Percentiles rank a stretch among this genome's conserved stretches.
phyloP scores from a whole-genome alignment of 2,329 filamentous ascomycete genomes.

The Ophiostoma pallidulum region DNA sequence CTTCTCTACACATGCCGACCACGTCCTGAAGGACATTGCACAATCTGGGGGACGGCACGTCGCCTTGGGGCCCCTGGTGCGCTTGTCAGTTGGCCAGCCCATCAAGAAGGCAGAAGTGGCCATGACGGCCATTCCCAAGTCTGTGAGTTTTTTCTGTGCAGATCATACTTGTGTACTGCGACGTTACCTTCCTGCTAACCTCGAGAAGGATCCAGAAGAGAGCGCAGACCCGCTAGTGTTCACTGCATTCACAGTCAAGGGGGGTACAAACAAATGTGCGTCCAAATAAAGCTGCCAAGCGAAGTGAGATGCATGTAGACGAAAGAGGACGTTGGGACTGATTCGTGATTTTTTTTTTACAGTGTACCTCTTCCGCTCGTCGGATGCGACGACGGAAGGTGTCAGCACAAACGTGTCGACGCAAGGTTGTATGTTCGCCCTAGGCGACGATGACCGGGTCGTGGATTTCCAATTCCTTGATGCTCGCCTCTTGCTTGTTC shows the following conservation, averaged over 20 bases:
- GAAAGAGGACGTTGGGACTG: no score
- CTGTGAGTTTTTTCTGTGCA: constrained; percentile 24
- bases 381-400: constrained; percentile 45
- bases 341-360: background rate
- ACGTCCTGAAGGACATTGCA: constrained; percentile 58
- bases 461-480: constrained; percentile 61
- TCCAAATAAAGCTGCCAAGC: background rate
- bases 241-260: constrained; percentile 19
- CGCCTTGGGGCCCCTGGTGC: constrained; percentile 49
- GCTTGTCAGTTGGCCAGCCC: constrained; percentile 34
- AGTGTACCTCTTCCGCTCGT: constrained; percentile 51
- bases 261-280: constrained; percentile 29
- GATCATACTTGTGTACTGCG: no score
- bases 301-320: no score
- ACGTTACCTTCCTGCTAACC: background rate
- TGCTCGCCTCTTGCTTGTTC: constrained; percentile 49
- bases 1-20: constrained; percentile 47
- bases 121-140: constrained; percentile 35
- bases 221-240: constrained; percentile 28
- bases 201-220: constrained; percentile 21
- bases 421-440: constrained; percentile 31
- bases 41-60: constrained; percentile 61
- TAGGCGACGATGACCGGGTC: constrained; percentile 33
- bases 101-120: constrained; percentile 47
- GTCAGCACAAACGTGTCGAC: constrained; percentile 41